A percentile compares a stretch with the other conserved stretches of the same genome.
Evolutionary conservation across 352 stramenopile species (phyloP).

Genomic region (Paralagenidium karlingii): DNA sequence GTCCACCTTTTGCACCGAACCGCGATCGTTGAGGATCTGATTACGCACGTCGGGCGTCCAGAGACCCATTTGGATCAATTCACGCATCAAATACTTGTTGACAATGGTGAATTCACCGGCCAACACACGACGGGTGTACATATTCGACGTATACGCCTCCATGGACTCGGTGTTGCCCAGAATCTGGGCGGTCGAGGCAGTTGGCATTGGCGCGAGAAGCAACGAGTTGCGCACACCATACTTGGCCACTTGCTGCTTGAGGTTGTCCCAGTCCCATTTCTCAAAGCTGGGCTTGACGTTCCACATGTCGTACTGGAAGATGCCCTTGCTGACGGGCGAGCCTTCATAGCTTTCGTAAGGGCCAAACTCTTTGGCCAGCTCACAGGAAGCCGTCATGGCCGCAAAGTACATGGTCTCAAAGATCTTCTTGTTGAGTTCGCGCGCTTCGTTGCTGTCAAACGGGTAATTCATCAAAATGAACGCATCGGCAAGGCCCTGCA

Average conservation of each 20-base stretch:
- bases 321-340: conserved; percentile 92
- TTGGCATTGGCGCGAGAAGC: conserved; percentile 98
- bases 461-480: conserved; percentile 96
- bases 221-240: conserved; percentile 98
- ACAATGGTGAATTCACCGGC: conserved; percentile 99
- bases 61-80: conserved; percentile 92
- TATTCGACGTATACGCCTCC: conserved; percentile 98
- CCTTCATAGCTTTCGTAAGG: conserved; percentile 95
- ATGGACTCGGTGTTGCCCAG: conserved; percentile 99
- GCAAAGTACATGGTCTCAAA: conserved; percentile 99
- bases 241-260: conserved; percentile 90
- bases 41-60: conserved; percentile 97
- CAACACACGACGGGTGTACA: conserved; percentile 98
- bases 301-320: conserved; percentile 99
- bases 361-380: conserved; percentile 89
- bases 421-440: conserved; percentile 96
- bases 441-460: conserved; percentile 90
- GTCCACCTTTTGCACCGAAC: conserved; percentile 91
- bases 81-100: conserved; percentile 98
- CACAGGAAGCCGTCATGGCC: conserved; percentile 91
- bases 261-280: conserved; percentile 92
- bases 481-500: conserved; percentile 96
- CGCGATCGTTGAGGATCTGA: conserved; percentile 96
- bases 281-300: conserved; percentile 85
- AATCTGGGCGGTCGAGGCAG: conserved; percentile 98